Evolutionary conservation across 768 basidiomycete species (phyloP), one percentile per base, ranked within the genome.

Genomic region (Boletus subcaerulescens): DNA sequence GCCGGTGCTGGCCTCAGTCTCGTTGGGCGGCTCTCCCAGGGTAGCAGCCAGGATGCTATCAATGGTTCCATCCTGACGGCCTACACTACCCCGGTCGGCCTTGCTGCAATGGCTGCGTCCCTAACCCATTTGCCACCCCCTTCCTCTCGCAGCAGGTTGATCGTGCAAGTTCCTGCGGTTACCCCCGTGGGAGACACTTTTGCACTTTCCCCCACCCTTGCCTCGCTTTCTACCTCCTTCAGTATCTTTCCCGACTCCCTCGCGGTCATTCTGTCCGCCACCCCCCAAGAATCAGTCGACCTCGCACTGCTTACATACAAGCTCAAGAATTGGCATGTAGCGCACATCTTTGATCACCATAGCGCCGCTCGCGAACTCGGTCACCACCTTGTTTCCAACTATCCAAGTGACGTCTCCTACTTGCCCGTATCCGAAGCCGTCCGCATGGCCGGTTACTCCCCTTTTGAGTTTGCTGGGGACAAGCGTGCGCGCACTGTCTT

Each of bases 301-400:
- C 81, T 93, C 52, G 82, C 93, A 3, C 64, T 81, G 26, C 77
- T 92, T 45, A 78, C 92, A n/a, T 94, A 94, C 75, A 78, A 77
- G 55, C 71, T 89, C 47, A 77, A 78, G 15, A 68, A 74, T 18
- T 80, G 74, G 40, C 91, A 96, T 70, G 85, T 91, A 53, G 79
- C 94, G 52, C 93, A 98, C 69, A 74, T 98, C 40, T 94, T 98
- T 66, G 94, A 98, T 71, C 91, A 96, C 62, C 80, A 90, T 65
- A 83, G 84, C 57, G 78, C 85, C 32, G 77, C 86, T 33, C 86
- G 96, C 24, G 93, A 98, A 72, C 74, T 82, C 33, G 84, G 89
- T 3, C 80, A 85, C 50, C 64, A 76, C 33, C 71, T 84, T 36
- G 62, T 71, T 26, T 76, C 77, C 10, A 51, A 78, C 3, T 62